Conservation (phyloP, 2,329 filamentous ascomycete species). For the Cadophora luteo-olivacea region DNA sequence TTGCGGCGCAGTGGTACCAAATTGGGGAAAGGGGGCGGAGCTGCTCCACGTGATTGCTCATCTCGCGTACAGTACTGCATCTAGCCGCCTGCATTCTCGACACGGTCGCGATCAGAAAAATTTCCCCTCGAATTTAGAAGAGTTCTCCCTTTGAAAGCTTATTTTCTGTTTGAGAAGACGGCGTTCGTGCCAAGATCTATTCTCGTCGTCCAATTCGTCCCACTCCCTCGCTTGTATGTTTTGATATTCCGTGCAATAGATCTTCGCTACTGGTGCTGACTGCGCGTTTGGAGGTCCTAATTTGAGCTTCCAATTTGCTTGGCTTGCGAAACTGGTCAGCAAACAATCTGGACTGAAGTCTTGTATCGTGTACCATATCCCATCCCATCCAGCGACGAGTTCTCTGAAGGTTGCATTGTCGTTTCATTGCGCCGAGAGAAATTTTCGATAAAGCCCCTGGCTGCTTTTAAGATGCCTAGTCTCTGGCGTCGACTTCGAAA, state of each 20-base stretch:
- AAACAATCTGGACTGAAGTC: no score
- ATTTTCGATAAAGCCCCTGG: neutral
- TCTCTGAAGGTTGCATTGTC: neutral
- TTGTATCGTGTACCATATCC: neutral
- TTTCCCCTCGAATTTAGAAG: neutral
- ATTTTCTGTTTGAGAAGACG: neutral
- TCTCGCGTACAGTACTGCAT: neutral
- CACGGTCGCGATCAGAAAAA: neutral
- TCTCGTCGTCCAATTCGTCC: neutral
- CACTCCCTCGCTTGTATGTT: neutral
- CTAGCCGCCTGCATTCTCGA: neutral
- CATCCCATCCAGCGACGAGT: no score
- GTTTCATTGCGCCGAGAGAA: no score
- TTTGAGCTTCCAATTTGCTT: no score
- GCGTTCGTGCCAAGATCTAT: neutral
- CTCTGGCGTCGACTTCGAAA: neutral
- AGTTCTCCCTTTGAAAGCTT: neutral
- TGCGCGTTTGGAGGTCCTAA: no score
- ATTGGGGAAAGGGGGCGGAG: neutral
- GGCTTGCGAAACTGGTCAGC: no score
- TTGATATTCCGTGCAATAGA: neutral
- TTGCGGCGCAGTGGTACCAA: neutral
- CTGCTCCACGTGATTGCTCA: neutral
- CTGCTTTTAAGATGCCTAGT: neutral
- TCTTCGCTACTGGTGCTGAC: neutral